Evolutionary conservation across 2,329 filamentous ascomycete genomes (phyloP), one percentile per base, ranked within the genome.

Genomic region (Pyrenophora seminiperda): DNA sequence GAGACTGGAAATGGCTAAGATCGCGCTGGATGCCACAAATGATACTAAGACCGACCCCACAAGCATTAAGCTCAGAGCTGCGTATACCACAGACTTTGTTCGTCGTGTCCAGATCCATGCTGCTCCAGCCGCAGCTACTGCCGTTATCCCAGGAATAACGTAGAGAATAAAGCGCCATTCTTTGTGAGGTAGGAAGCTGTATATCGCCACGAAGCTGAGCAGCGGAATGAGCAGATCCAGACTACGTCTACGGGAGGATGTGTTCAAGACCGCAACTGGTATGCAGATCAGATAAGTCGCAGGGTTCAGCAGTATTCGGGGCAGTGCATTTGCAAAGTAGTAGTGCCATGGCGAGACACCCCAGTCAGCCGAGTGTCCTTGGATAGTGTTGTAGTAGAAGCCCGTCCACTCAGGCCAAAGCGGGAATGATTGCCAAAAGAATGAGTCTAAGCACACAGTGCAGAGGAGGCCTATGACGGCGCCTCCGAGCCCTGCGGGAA

Each of bases 111-210:
- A 89, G 37, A 75, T 70, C 68, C 70, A 74, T 81, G 84, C 82
- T 11, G 91, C 90, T 15, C 86, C 87, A 4, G 90, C 79, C 3
- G 90, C 86, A 0, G 91, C 87, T 2, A 87, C 83, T 9, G 87
- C 88, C 0, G 92, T 96, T 22, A 97, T 77, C 0, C 87, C 81
- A 0, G 94, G 94, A 18, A 96, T 80, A 43, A 85, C 81, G 75
- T 97, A 97, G 64, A 97, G 85, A 61, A 99, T 87, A 78, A 99
- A 99, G 14, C 94, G 89, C 71, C 91, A 89, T 76, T 99, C 94
- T 71, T 99, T 99, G 77, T 99, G 94, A 0, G 93, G 92, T 54
- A 96, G 88, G 41, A 91, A 63, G 56, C 91, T 96, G 78, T 96
- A 97, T 34, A 95, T 73, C 4, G 81, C 81, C 15, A 95, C 79